Evolutionary conservation across 345 rosid species (phyloP).

Genomic region (Gossypium australe): DNA sequence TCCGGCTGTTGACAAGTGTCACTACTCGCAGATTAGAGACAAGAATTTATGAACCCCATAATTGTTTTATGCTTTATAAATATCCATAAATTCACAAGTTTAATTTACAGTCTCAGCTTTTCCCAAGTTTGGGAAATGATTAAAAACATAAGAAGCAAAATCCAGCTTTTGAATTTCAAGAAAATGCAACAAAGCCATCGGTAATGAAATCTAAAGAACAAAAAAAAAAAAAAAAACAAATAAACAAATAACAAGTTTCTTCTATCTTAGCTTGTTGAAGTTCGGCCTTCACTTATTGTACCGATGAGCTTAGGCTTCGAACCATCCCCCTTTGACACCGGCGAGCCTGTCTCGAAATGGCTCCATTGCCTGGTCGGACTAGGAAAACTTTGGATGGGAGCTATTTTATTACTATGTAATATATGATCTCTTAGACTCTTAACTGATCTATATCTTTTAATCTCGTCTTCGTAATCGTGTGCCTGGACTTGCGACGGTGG

Average conservation of each 20-base stretch:
- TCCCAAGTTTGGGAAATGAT: constrained; percentile 4
- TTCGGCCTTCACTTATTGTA: constrained; percentile 18
- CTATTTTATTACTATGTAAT: constrained; percentile 31
- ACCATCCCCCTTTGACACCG: constrained; percentile 11
- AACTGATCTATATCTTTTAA: constrained; percentile 38
- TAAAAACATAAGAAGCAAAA: constrained; percentile 12
- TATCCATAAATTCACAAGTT: not conserved
- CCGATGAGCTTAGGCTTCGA: constrained; percentile 14
- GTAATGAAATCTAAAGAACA: not conserved
- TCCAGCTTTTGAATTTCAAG: not conserved
- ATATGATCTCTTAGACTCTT: constrained; percentile 54
- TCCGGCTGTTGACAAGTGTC: no score
- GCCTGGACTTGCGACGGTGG: constrained; percentile 26
- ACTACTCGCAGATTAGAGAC: no score
- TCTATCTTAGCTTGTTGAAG: constrained; percentile 24
- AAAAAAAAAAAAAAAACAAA: not conserved
- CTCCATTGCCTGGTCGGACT: constrained; percentile 36
- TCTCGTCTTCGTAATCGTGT: constrained; percentile 35
- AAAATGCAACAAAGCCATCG: not conserved
- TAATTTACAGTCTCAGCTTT: constrained; percentile 22
- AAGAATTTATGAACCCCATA: no score
- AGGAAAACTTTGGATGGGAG: constrained; percentile 21
- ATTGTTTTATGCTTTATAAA: not conserved
- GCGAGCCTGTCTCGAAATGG: constrained; percentile 17
- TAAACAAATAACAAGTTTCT: not conserved